Conservation (phyloP, 2,329 filamentous ascomycete species). For the Pestalotiopsis sp. region DNA sequence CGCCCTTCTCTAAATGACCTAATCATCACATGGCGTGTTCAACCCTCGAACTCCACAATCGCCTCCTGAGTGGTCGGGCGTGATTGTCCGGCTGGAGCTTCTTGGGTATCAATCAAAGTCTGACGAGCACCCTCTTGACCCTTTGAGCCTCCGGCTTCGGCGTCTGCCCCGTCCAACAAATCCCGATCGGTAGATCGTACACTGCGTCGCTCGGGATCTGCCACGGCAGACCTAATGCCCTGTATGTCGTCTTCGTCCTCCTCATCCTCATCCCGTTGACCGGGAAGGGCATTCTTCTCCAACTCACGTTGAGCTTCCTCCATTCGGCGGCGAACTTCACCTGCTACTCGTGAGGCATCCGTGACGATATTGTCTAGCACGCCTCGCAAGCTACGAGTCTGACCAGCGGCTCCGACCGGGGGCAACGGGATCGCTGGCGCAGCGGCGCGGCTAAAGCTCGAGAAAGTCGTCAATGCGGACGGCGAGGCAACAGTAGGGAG, state of each 20-base stretch:
- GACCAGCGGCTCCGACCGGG: slow-evolving; percentile 45
- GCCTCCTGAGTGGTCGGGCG: slow-evolving; percentile 32
- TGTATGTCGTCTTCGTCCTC: slow-evolving; percentile 66
- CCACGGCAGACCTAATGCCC: slow-evolving; percentile 35
- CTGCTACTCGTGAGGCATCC: slow-evolving; percentile 94
- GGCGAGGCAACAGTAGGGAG: slow-evolving; percentile 42
- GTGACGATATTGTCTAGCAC: slow-evolving; percentile 97
- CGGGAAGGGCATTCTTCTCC: slow-evolving; percentile 76
- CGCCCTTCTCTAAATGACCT: background rate
- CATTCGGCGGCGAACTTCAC: slow-evolving; percentile 88
- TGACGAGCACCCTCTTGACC: slow-evolving; percentile 33
- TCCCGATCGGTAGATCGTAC: slow-evolving; percentile 71
- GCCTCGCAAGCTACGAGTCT: slow-evolving; percentile 78
- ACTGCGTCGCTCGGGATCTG: slow-evolving; percentile 63
- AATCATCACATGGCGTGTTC: slow-evolving; percentile 17
- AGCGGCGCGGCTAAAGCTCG: slow-evolving; percentile 57
- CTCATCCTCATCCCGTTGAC: slow-evolving; percentile 67
- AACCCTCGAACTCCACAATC: slow-evolving; percentile 51
- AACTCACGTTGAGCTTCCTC: slow-evolving; percentile 93
- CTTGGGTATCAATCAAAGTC: slow-evolving; percentile 30
- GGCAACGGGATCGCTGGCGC: slow-evolving; percentile 39
- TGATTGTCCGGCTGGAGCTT: slow-evolving; percentile 22
- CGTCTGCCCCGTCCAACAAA: slow-evolving; percentile 74
- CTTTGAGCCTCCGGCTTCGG: slow-evolving; percentile 57
- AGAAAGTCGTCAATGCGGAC: slow-evolving; percentile 81